Base-by-base conservation (phyloP, 331 rosid species). In the Arachis monticola region DNA sequence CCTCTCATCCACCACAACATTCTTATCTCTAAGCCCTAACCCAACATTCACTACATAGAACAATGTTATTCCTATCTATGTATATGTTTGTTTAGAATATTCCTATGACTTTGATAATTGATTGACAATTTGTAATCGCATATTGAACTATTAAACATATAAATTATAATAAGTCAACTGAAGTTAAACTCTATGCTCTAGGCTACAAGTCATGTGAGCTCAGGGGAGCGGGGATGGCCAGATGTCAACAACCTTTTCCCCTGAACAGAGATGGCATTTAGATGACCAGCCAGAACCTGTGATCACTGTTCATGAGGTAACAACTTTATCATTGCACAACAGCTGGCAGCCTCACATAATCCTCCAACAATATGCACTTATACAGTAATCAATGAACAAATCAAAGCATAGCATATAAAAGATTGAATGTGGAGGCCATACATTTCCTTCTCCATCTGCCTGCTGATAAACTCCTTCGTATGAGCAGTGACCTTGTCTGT, bases 401-500 rank as follows among this genome's bases (percentile, higher is more conserved):
- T 9, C 22, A 73, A 45, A 60, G 6, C 58, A 9, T 3, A 4
- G 8, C 5, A 50, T 31, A 56, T 10, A 35, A 13, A 60, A 70
- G 60, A 72, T 30, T 27, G 52, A 64, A 58, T 78, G 9, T 35
- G 5, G 59, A 55, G 81, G 72, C 45, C 84, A 77, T 91, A 89
- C 95, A 91, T 76, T 82, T 91, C 95, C 82, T 91, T 89, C 82
- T 84, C 92, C 80, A 91, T 64, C 83, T 91, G 95, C 69, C 78
- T 86, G 65, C 79, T 71, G 76, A 91, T 89, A 65, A 91, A 89
- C 65, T 89, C 95, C 88, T 91, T 91, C 70, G 91, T 84, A 82
- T 89, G 97, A 5, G 97, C 95, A 14, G 97, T 87, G 69, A 89
- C 91, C 77, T 91, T 89, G 86, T 91, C 92, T 10, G 91, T 78